Percentiles rank a stretch among this genome's conserved stretches.
phyloP scores from a whole-genome alignment of 169 alveolate genomes.

The Cryptosporidium canis region DNA sequence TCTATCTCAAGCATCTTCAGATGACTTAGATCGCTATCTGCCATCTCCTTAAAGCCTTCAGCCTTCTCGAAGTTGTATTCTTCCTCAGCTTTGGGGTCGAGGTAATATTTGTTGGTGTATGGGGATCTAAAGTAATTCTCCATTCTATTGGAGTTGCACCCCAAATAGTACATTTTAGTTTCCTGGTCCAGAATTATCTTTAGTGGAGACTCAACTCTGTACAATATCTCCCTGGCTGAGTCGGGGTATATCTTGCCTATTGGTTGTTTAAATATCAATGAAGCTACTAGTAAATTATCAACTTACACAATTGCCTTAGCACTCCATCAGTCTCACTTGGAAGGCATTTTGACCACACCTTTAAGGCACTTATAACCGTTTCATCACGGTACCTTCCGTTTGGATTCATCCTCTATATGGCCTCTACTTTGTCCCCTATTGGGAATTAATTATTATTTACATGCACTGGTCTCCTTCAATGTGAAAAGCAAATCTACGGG shows the following conservation, averaged over 20 bases:
- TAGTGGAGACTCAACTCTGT: constrained; percentile 43
- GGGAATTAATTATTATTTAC: not conserved
- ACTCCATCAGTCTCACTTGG: constrained; percentile 14
- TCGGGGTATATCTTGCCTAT: constrained; percentile 24
- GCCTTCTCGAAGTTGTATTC: not conserved
- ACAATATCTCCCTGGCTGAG: not conserved
- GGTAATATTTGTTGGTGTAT: constrained; percentile 25
- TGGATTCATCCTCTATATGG: not conserved
- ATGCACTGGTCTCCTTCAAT: not conserved
- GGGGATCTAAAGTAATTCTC: constrained; percentile 55
- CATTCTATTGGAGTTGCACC: constrained; percentile 48
- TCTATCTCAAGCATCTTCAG: constrained; percentile 29
- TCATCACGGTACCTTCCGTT: constrained; percentile 8
- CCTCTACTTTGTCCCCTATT: not conserved
- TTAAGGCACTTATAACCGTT: constrained; percentile 14
- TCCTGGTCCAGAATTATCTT: constrained; percentile 18
- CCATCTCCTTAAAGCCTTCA: not conserved
- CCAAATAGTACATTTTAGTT: constrained; percentile 33
- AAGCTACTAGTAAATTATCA: not conserved
- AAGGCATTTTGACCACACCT: constrained; percentile 55
- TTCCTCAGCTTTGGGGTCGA: not conserved
- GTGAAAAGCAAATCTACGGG: no score
- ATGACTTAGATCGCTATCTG: constrained; percentile 16
- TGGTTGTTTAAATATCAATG: not conserved
- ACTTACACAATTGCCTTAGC: constrained; percentile 36